phyloP scores from a whole-genome alignment of 2,329 filamentous ascomycete genomes.

The Fusarium hostae region DNA sequence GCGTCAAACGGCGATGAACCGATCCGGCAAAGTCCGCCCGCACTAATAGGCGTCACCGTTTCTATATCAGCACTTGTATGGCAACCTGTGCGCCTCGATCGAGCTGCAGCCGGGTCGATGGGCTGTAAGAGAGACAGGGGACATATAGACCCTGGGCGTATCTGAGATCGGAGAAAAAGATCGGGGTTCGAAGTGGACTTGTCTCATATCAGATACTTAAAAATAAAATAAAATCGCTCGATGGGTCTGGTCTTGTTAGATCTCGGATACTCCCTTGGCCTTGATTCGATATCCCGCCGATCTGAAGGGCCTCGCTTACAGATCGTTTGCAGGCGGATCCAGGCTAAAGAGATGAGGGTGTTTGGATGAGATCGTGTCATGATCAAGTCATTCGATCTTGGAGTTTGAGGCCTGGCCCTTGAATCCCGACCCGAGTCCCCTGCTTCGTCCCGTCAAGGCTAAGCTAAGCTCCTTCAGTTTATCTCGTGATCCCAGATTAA shows the following conservation, averaged over 20 bases:
- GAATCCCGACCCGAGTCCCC: not conserved
- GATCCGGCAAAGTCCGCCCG: conserved; percentile 1
- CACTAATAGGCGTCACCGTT: not conserved
- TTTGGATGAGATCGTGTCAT: not conserved
- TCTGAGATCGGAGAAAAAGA: conserved; percentile 27
- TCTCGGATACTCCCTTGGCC: not conserved
- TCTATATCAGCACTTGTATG: not conserved
- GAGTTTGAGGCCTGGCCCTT: not conserved
- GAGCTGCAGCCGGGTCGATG: conserved; percentile 4
- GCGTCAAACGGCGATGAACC: not conserved
- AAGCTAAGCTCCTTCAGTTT: not conserved
- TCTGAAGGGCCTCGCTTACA: not conserved
- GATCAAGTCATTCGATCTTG: not conserved
- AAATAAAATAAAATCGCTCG: not conserved
- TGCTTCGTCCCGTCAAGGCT: not conserved
- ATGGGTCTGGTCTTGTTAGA: not conserved
- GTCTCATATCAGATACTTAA: conserved; percentile 5
- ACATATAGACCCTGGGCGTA: not conserved
- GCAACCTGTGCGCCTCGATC: not conserved
- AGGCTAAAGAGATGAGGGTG: not conserved
- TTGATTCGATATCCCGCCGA: not conserved
- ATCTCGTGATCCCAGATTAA: not conserved
- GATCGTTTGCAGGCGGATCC: not conserved
- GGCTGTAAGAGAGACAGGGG: conserved; percentile 1
- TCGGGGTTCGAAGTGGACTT: conserved; percentile 1